phyloP scores from a whole-genome alignment of 805 yeast species.

The Ogataea corticis region DNA sequence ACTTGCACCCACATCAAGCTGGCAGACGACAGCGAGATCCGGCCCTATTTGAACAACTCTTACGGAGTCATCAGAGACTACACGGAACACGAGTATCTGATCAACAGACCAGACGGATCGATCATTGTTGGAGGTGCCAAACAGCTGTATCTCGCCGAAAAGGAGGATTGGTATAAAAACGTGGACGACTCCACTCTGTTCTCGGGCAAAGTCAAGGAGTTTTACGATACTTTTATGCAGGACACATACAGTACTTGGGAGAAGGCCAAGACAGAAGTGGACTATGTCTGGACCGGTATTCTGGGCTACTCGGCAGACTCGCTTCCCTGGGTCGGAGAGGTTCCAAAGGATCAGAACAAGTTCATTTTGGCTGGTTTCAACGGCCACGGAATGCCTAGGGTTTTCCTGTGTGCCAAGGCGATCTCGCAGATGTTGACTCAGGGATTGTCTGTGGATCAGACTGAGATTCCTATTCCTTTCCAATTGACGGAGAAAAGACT shows the following conservation, averaged over 20 bases:
- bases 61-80: slow-evolving; percentile 29
- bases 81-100: slow-evolving; percentile 30
- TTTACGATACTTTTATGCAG: slow-evolving; percentile 33
- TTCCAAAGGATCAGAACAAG: slow-evolving; percentile 28
- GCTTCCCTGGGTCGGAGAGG: slow-evolving; percentile 44
- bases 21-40: not conserved
- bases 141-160: slow-evolving; percentile 25
- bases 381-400: slow-evolving; percentile 53
- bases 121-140: slow-evolving; percentile 39
- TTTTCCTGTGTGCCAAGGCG: slow-evolving; percentile 41
- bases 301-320: slow-evolving; percentile 43
- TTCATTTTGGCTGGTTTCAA: slow-evolving; percentile 45
- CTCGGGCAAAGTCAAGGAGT: slow-evolving; percentile 25
- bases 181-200: slow-evolving; percentile 39
- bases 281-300: slow-evolving; percentile 43
- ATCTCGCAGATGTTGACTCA: slow-evolving; percentile 30
- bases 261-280: slow-evolving; percentile 24
- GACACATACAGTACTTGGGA: slow-evolving; percentile 35
- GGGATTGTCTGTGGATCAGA: slow-evolving; percentile 2
- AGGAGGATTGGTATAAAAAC: slow-evolving; percentile 30
- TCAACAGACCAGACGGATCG: slow-evolving; percentile 41
- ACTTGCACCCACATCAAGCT: slow-evolving; percentile 32
- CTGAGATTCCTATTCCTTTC: slow-evolving; percentile 15
- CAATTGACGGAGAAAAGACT: slow-evolving; percentile 15
- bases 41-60: slow-evolving; percentile 35